phyloP scores from a whole-genome alignment of 306 rosid species.

The Lathyrus oleraceus region DNA sequence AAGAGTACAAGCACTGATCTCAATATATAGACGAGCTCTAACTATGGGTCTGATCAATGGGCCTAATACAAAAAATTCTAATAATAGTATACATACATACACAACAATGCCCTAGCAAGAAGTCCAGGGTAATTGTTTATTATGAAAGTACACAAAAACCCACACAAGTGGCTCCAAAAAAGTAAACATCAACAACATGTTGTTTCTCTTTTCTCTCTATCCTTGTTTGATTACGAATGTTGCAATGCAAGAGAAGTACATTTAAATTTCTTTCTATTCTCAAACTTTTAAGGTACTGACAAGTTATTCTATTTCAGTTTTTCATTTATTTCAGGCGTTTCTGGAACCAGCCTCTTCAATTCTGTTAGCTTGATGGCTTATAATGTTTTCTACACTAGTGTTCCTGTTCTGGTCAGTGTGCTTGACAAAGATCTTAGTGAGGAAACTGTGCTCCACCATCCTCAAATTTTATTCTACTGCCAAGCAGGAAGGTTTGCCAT shows the following conservation, averaged over 20 bases:
- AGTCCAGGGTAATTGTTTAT: background rate
- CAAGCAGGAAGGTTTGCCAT: conserved; percentile 91
- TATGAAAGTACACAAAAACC: conserved; percentile 10
- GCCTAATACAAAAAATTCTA: background rate
- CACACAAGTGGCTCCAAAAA: conserved; percentile 1
- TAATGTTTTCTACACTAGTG: conserved; percentile 97
- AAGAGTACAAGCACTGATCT: background rate
- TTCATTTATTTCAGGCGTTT: conserved; percentile 97
- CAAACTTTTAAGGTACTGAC: conserved; percentile 44
- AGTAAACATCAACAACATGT: conserved; percentile 4
- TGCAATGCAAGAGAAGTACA: background rate
- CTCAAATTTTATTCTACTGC: conserved; percentile 97
- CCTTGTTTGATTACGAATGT: conserved; percentile 14
- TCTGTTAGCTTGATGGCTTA: conserved; percentile 99
- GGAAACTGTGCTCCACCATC: conserved; percentile 98
- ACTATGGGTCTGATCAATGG: background rate
- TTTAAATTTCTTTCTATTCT: conserved; percentile 32
- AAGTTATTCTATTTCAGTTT: conserved; percentile 66
- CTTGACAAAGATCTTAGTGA: conserved; percentile 98
- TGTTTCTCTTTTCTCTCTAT: conserved; percentile 20
- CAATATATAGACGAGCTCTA: background rate
- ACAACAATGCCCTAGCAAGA: conserved; percentile 12
- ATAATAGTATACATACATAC: background rate
- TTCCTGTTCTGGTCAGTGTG: conserved; percentile 90
- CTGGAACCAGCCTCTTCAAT: conserved; percentile 98